Evolutionary conservation across 192 early-diverging fungal species (phyloP).

Genomic region (Umbelopsis isabellina): DNA sequence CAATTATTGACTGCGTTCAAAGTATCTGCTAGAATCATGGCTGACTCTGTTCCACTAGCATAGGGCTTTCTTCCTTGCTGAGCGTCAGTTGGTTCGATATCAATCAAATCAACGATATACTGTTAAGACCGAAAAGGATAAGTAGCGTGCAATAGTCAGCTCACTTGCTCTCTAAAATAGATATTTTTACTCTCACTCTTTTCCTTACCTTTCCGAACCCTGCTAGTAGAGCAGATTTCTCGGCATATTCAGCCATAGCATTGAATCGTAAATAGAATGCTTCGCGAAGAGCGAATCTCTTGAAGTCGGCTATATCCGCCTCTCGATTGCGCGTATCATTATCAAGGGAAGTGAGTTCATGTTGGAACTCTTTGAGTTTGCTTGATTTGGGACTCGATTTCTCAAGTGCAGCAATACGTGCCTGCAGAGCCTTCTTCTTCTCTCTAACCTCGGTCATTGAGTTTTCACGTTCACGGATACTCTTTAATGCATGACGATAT

Average conservation of each 20-base stretch:
- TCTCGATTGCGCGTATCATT: conserved; percentile 39
- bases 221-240: conserved; percentile 37
- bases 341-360: conserved; percentile 32
- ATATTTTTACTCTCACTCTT: background rate
- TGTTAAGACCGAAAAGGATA: background rate
- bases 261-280: conserved; percentile 47
- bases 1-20: conserved; percentile 37
- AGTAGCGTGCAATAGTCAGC: background rate
- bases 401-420: conserved; percentile 33
- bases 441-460: conserved; percentile 34
- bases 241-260: conserved; percentile 42
- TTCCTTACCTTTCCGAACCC: conserved; percentile 40
- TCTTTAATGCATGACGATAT: conserved; percentile 41
- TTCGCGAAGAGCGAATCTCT: conserved; percentile 42
- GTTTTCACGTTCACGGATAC: conserved; percentile 38
- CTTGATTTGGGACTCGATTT: conserved; percentile 31
- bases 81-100: conserved; percentile 37
- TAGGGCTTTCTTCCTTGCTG: conserved; percentile 30
- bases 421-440: conserved; percentile 34
- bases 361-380: conserved; percentile 38
- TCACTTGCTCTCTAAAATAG: background rate
- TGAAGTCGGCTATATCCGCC: conserved; percentile 44
- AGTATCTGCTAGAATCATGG: conserved; percentile 37
- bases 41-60: conserved; percentile 29
- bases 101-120: conserved; percentile 40